Percentiles rank a stretch among this genome's conserved stretches.
Evolutionary conservation across 306 rosid genomes (phyloP).

Genomic region (Lotus japonicus): DNA sequence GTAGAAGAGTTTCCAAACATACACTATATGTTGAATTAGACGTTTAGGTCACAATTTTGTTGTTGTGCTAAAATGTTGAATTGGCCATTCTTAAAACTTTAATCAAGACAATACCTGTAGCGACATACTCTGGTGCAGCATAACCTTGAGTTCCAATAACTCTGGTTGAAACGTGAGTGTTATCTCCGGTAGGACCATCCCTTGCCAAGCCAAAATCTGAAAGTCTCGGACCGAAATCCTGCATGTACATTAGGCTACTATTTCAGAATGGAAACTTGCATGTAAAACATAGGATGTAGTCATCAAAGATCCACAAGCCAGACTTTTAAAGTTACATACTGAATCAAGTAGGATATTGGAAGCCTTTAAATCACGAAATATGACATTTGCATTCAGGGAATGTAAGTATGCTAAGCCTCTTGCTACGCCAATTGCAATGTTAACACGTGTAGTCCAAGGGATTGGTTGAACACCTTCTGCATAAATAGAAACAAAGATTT

Average conservation of each 20-base stretch:
- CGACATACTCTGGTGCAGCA: conserved; percentile 92
- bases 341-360: conserved; percentile 88
- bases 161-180: neutral
- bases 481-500: neutral
- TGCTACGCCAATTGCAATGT: conserved; percentile 67
- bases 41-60: neutral
- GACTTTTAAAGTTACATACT: conserved; percentile 34
- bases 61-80: neutral
- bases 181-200: conserved; percentile 88
- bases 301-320: neutral
- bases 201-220: conserved; percentile 94
- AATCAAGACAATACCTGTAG: conserved; percentile 57
- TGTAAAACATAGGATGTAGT: neutral
- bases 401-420: conserved; percentile 70
- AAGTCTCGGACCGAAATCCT: conserved; percentile 87
- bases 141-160: conserved; percentile 55
- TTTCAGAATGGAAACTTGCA: conserved; percentile 16
- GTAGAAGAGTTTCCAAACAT: no score
- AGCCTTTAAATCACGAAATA: conserved; percentile 88
- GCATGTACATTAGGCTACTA: conserved; percentile 6
- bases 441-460: conserved; percentile 60
- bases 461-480: conserved; percentile 90
- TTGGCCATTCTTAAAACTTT: neutral
- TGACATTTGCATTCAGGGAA: conserved; percentile 63
- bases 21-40: neutral